Base-by-base conservation (phyloP, 768 basidiomycete genomes). In the Hygrophorus russula region DNA sequence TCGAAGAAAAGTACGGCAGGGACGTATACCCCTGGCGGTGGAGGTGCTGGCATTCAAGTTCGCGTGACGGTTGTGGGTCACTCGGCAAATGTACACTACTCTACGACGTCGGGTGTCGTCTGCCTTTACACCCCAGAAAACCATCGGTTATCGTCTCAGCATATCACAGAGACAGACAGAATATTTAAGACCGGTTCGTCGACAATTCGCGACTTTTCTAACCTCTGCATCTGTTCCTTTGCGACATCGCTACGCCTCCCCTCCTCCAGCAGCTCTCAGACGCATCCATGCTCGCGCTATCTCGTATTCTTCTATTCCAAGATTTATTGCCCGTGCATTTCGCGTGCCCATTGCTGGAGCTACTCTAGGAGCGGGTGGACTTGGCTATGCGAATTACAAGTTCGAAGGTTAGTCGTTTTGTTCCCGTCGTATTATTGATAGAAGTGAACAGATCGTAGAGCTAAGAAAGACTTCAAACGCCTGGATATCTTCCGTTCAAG, bases 341-440 rank as follows among this genome's bases (percentile, higher is more conserved):
- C 71, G 84, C 40, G 79, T 96, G 1, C 92, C 92, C 19, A 73
- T 90, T 46, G 91, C 89, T 12, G 90, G 85, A 5, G 84, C 81
- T 29, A 89, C 89, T 1, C 75, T 93, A 18, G 93, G 93, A 3
- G 92, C 85, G 0, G 93, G 93, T 8, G 82, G 89, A 0, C 66
- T 94, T 45, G 89, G 88, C 4, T 98, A 96, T 63, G 93, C 91
- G 15, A 92, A 94, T 59, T 94, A 94, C 69, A 92, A 92, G 65
- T 82, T 94, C 54, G 93, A 98, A 68, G 89, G 93, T 90, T 48
- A 51, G 73, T 6, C 40, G 6, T 17, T 18, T n/a, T 18, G 29
- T 15, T 42, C 3, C 27, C 40, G 2, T 18, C 13, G 11, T 11
- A 14, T 13, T 28, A 15, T 41, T 40, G 30, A 50, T 41, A 24